Evolutionary conservation across 305 asterid genomes (phyloP).

Genomic region (Solanum hybrid): DNA sequence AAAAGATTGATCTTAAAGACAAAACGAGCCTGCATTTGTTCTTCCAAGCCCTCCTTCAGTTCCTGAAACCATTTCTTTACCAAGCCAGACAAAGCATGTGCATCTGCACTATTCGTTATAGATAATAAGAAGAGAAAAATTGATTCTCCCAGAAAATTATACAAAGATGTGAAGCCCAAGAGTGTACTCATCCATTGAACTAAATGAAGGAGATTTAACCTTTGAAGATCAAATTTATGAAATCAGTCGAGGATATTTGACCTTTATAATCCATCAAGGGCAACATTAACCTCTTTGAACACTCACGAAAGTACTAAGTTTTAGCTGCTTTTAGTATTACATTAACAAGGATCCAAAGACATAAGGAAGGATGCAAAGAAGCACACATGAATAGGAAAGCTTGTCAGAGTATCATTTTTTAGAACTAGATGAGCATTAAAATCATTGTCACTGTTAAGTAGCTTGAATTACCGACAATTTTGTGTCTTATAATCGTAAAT

Average conservation of each 20-base stretch:
- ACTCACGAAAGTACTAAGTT: background rate
- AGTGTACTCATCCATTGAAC: background rate
- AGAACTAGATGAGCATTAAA: background rate
- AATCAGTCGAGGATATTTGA: background rate
- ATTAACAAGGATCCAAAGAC: background rate
- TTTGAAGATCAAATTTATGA: background rate
- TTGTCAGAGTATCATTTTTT: background rate
- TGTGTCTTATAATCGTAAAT: background rate
- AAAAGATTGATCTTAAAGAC: constrained; percentile 52
- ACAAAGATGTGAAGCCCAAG: background rate
- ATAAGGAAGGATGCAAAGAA: background rate
- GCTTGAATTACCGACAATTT: background rate
- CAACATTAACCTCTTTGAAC: background rate
- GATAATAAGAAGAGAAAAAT: constrained; percentile 9
- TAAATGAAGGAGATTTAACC: background rate
- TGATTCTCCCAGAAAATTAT: background rate
- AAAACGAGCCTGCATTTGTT: constrained; percentile 57
- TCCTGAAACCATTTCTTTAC: constrained; percentile 76
- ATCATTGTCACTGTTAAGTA: background rate
- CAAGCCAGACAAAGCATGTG: constrained; percentile 47
- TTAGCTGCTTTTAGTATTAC: background rate
- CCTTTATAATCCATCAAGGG: background rate
- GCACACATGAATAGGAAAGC: background rate
- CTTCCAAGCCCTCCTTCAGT: constrained; percentile 52
- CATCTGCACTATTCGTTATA: constrained; percentile 42